A percentile compares a stretch with the other conserved stretches of the same genome.
phyloP scores from a whole-genome alignment of 768 basidiomycete species.

The Hypholoma sublateritium region DNA sequence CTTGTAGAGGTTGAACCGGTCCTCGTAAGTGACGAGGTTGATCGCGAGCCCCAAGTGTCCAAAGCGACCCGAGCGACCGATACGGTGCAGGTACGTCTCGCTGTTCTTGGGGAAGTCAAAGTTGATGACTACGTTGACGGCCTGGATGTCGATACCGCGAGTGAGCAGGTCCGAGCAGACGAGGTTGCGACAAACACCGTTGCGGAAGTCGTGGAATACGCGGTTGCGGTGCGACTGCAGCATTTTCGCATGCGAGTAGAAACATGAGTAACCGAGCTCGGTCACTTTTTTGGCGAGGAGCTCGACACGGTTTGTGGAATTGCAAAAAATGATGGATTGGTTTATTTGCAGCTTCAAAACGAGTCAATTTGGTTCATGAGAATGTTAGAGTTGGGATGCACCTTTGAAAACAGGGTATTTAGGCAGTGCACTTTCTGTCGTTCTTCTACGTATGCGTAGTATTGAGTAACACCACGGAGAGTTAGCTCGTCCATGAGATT shows the following conservation, averaged over 20 bases:
- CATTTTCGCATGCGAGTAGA: constrained; percentile 99
- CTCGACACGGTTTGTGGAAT: constrained; percentile 99
- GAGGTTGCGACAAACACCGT: constrained; percentile 96
- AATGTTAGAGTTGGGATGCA: constrained; percentile 28
- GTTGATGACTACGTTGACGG: constrained; percentile 99
- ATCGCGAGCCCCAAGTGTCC: constrained; percentile 97
- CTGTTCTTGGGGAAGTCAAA: constrained; percentile 99
- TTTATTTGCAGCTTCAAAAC: constrained; percentile 92
- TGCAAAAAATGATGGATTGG: constrained; percentile 99
- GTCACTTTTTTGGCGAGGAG: constrained; percentile 99
- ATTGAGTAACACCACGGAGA: constrained; percentile 97
- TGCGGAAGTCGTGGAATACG: constrained; percentile 99
- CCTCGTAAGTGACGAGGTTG: constrained; percentile 97
- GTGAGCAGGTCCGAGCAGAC: constrained; percentile 98
- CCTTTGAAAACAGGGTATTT: constrained; percentile 99
- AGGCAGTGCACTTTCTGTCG: constrained; percentile 99
- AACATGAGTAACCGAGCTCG: constrained; percentile 98
- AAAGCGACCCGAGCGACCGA: constrained; percentile 96
- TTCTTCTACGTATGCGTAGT: constrained; percentile 99
- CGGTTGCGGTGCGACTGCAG: constrained; percentile 98
- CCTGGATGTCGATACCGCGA: constrained; percentile 99
- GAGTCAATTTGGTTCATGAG: not conserved
- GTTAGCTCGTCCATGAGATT: constrained; percentile 99
- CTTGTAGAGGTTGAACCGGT: constrained; percentile 95
- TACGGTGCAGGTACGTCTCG: constrained; percentile 98